Percentiles rank a stretch among this genome's conserved stretches.
Conservation (phyloP, 2,329 filamentous ascomycete genomes). For the Ceratocystis huliohia region DNA sequence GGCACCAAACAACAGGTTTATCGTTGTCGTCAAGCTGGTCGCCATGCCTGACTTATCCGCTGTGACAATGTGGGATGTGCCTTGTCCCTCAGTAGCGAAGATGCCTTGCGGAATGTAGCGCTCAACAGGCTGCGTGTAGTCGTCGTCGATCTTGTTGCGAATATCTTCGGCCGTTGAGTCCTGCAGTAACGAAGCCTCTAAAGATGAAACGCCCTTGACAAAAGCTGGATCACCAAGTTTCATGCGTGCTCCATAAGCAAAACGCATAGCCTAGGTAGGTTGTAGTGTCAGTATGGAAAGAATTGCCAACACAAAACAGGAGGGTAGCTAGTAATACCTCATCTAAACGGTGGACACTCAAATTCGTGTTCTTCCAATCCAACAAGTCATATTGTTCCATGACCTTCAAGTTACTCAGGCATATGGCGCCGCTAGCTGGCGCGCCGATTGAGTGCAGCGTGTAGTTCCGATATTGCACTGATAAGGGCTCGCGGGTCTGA, state of each 20-base stretch:
- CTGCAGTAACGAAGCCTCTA: slow-evolving; percentile 54
- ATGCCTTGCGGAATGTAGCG: slow-evolving; percentile 59
- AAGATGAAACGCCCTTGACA: slow-evolving; percentile 44
- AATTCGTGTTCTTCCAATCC: slow-evolving; percentile 41
- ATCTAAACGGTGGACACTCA: slow-evolving; percentile 69
- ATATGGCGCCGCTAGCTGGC: slow-evolving; percentile 66
- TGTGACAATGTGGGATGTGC: slow-evolving; percentile 61
- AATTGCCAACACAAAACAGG: background rate
- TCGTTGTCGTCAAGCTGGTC: slow-evolving; percentile 70
- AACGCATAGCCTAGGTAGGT: slow-evolving; percentile 56
- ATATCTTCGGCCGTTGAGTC: slow-evolving; percentile 45
- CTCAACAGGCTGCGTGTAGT: slow-evolving; percentile 54
- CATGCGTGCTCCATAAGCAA: slow-evolving; percentile 70
- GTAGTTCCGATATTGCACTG: slow-evolving; percentile 55
- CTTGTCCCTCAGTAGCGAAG: slow-evolving; percentile 56
- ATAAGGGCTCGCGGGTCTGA: slow-evolving; percentile 49
- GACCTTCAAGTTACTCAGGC: slow-evolving; percentile 65
- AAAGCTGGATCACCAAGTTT: slow-evolving; percentile 73
- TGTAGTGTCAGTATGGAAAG: background rate
- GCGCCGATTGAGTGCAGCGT: slow-evolving; percentile 57
- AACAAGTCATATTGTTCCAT: slow-evolving; percentile 60
- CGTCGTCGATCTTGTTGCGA: slow-evolving; percentile 56
- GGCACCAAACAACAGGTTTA: slow-evolving; percentile 78
- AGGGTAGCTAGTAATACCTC: slow-evolving; percentile 34
- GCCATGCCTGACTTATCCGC: slow-evolving; percentile 63